These are phyloP conservation scores for Pseudocercospora macadamiae DNA, from an alignment of 2,329 filamentous ascomycete species.

Conservation along the genomic window DNA sequence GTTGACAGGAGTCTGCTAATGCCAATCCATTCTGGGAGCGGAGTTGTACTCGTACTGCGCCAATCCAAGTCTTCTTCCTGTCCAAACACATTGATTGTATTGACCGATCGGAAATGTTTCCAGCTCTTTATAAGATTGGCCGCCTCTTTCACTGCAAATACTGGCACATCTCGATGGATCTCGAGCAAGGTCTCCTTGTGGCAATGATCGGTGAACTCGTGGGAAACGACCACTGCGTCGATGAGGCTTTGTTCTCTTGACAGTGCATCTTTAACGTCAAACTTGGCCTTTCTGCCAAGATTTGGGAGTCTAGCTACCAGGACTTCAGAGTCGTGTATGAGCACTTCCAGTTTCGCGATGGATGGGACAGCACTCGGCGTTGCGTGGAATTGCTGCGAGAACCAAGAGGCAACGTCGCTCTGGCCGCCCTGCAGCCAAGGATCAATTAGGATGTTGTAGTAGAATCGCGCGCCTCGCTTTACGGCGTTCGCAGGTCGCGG, in stretches of 20 bases:
- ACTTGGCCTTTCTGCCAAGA: conserved; percentile 17
- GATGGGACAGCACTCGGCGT: conserved; percentile 57
- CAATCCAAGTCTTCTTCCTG: conserved; percentile 44
- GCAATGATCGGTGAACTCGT: conserved; percentile 72
- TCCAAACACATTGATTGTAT: conserved; percentile 53
- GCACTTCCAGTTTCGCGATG: conserved; percentile 58
- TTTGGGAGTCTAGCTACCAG: conserved; percentile 37
- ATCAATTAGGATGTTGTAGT: conserved; percentile 68
- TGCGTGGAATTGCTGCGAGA: conserved; percentile 67
- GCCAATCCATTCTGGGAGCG: conserved; percentile 63
- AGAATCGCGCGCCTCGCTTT: conserved; percentile 51
- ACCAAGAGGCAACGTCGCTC: conserved; percentile 65
- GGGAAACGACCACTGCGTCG: conserved; percentile 63
- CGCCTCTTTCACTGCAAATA: conserved; percentile 63
- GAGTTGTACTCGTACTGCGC: conserved; percentile 47
- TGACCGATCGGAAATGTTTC: conserved; percentile 62
- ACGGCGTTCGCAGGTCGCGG: conserved; percentile 55
- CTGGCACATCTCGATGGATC: conserved; percentile 56
- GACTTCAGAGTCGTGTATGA: conserved; percentile 56
- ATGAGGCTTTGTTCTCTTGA: conserved; percentile 45
- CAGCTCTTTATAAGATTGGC: conserved; percentile 60
- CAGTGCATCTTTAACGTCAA: conserved; percentile 14
- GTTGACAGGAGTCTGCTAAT: conserved; percentile 60
- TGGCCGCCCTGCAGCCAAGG: conserved; percentile 67
- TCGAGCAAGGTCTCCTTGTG: conserved; percentile 64